Evolutionary conservation across 495 filamentous ascomycete species (phyloP).

Genomic region (Immersiella caudata): DNA sequence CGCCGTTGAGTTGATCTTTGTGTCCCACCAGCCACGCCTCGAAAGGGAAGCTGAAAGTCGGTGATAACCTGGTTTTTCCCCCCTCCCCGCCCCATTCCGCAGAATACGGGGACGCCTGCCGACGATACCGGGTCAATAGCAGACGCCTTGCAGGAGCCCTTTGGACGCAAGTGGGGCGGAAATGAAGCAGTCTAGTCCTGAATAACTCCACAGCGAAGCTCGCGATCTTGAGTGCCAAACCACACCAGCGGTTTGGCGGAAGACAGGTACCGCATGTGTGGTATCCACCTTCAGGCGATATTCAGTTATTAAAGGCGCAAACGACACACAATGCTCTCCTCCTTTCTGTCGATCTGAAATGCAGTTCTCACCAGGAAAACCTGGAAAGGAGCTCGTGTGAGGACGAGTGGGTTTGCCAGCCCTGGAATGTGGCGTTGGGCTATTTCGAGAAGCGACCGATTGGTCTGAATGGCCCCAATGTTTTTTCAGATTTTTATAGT

Average conservation of each 20-base stretch:
- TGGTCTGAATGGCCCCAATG: background rate
- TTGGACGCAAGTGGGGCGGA: background rate
- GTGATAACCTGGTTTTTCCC: background rate
- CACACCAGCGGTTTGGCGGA: background rate
- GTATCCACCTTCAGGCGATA: background rate
- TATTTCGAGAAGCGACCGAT: background rate
- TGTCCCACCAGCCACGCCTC: background rate
- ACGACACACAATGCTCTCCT: background rate
- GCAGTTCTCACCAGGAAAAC: background rate
- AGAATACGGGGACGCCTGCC: background rate
- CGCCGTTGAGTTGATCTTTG: background rate
- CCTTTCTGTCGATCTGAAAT: background rate
- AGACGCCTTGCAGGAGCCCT: constrained; percentile 1
- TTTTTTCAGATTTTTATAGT: background rate
- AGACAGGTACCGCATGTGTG: constrained; percentile 1
- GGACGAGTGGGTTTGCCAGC: background rate
- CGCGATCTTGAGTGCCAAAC: constrained; percentile 8
- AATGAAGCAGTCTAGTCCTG: background rate
- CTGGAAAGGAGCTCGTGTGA: background rate
- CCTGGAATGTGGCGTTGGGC: background rate
- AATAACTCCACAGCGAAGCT: constrained; percentile 1
- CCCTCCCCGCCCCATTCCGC: background rate
- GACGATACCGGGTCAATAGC: background rate
- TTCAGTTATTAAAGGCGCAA: background rate
- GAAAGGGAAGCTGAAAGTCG: background rate